phyloP scores from a whole-genome alignment of 2,329 filamentous ascomycete genomes.

The Ophiostoma montium region DNA sequence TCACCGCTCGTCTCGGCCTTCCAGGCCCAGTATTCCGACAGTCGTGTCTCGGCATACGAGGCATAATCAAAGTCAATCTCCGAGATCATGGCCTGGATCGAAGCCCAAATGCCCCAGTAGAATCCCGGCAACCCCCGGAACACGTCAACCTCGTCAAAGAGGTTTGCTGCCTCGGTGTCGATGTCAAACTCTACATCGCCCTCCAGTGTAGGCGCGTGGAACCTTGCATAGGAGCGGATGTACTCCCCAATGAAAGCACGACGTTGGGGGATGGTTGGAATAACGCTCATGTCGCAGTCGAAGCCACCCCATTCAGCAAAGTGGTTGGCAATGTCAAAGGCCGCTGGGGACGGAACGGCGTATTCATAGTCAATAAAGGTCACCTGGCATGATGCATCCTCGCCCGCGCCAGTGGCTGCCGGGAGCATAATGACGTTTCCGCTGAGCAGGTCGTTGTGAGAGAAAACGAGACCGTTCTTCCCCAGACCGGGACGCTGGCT shows the following conservation, averaged over 20 bases:
- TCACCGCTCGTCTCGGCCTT: constrained; percentile 57
- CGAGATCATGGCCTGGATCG: constrained; percentile 88
- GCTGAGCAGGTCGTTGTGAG: constrained; percentile 89
- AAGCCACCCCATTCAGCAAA: constrained; percentile 98
- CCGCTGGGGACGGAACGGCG: constrained; percentile 81
- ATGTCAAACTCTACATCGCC: constrained; percentile 30
- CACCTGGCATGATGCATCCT: constrained; percentile 26
- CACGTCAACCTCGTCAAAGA: constrained; percentile 69
- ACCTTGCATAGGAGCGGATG: constrained; percentile 55
- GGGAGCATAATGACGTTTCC: constrained; percentile 81
- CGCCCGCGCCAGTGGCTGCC: background rate
- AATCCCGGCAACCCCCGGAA: constrained; percentile 87
- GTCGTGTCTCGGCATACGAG: constrained; percentile 68
- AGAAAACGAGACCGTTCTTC: constrained; percentile 69
- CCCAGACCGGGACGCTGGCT: constrained; percentile 67
- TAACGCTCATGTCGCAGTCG: constrained; percentile 74
- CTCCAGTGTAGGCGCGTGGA: constrained; percentile 19
- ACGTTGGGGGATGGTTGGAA: constrained; percentile 67
- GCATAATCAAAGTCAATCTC: constrained; percentile 97
- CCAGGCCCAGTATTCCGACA: constrained; percentile 91
- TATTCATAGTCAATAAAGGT: constrained; percentile 99
- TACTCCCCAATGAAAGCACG: constrained; percentile 75
- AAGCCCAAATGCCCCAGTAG: constrained; percentile 84
- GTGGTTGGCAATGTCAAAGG: constrained; percentile 95
- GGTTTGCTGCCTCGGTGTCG: constrained; percentile 49